Base-by-base conservation (phyloP, 2,329 filamentous ascomycete genomes). In the Diaporthe longicolla region DNA sequence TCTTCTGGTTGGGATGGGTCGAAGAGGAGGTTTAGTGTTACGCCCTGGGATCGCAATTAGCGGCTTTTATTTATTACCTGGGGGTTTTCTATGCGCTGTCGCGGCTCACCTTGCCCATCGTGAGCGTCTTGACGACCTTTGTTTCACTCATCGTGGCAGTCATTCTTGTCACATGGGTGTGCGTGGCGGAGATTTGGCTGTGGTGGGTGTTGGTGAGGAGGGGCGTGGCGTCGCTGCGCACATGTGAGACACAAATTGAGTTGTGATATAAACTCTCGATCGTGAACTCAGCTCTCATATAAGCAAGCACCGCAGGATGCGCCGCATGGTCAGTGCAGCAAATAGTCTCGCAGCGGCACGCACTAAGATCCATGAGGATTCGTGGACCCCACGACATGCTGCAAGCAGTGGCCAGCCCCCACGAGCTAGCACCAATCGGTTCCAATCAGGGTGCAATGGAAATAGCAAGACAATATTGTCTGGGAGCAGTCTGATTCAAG, bases 71-170 rank as follows among this genome's bases (percentile, higher is more conserved):
- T 1, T 40, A 45, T 9, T 26, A 4, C 32, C 19, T 6, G 4
- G 3, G 4, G 5, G 15, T 3, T 32, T 17, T 32, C 24, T 37
- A 13, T 21, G 11, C 2, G 43, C 10, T 24, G n/a, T 0, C 10
- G 8, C 19, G 29, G 24, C 40, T 17, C 61, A 72, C 73, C 69
- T 72, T 69, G 52, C 54, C 61, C 73, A 74, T 74, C 10, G 17
- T n/a, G 9, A 72, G 52, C 7, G 32, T 69, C 21, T 63, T 72
- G 10, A 72, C 24, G 21, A 74, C 17, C n/a, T 35, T 32, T 15
- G 17, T 50, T 5, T 57, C 45, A 29, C 69, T 59, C 70, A 72
- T 74, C 3, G 32, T 61, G 61, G 26, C 19, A 0, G 29, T 32
- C 21, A 35, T n/a, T 35, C 15, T 48, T n/a, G 1, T 9, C 7